phyloP scores from a whole-genome alignment of 176 grass and related monocot genomes.

The Musa beccarii region DNA sequence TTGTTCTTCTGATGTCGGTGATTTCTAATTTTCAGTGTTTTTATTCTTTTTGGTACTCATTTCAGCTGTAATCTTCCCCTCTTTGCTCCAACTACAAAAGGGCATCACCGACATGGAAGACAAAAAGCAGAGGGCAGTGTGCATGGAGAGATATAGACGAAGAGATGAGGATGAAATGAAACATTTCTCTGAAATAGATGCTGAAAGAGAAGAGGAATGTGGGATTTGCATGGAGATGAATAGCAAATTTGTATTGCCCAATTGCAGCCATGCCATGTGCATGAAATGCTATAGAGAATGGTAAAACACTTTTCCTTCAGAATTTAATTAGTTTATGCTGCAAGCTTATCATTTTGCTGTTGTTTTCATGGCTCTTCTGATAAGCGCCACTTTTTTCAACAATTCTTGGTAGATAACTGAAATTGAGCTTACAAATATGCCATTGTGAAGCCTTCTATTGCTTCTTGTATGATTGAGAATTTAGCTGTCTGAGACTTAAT shows the following conservation, averaged over 20 bases:
- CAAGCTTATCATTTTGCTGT: no score
- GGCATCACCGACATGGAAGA: slow-evolving; percentile 71
- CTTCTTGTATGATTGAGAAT: no score
- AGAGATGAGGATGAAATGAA: slow-evolving; percentile 57
- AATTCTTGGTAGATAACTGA: no score
- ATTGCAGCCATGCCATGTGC: slow-evolving; percentile 86
- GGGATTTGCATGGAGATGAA: slow-evolving; percentile 91
- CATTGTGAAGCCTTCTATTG: no score
- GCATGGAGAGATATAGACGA: slow-evolving; percentile 57
- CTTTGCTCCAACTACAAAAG: slow-evolving; percentile 72
- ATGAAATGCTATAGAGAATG: slow-evolving; percentile 84
- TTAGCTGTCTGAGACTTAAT: no score
- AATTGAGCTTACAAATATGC: no score
- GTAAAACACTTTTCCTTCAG: slow-evolving; percentile 36
- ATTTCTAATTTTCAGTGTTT: slow-evolving; percentile 22
- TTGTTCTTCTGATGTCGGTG: not conserved
- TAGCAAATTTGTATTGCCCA: slow-evolving; percentile 66
- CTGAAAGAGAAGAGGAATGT: slow-evolving; percentile 85
- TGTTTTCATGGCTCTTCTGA: no score
- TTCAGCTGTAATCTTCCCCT: slow-evolving; percentile 85
- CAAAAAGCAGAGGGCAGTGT: slow-evolving; percentile 62
- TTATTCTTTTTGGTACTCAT: slow-evolving; percentile 14
- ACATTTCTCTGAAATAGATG: slow-evolving; percentile 63
- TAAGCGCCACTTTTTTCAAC: no score
- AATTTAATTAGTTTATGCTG: not conserved